phyloP scores from a whole-genome alignment of 306 rosid genomes.

The Glycine latifolia region DNA sequence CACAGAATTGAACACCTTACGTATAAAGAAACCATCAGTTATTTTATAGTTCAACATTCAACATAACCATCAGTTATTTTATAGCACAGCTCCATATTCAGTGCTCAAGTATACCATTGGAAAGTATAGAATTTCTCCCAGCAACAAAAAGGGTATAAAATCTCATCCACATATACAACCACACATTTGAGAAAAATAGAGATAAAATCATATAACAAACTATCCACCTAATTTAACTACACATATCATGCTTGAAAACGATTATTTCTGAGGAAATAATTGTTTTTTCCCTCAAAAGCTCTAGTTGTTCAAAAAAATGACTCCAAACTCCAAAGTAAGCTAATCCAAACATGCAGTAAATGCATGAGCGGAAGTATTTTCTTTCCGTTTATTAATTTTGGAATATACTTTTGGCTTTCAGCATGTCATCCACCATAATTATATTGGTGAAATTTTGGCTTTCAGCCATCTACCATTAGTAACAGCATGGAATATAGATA shows the following conservation, averaged over 20 bases:
- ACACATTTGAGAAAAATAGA: not conserved
- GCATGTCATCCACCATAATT: constrained; percentile 5
- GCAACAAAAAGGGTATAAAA: not conserved
- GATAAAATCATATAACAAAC: not conserved
- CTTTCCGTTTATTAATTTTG: not conserved
- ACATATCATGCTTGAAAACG: not conserved
- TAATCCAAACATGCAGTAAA: not conserved
- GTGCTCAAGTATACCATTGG: not conserved
- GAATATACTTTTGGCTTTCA: not conserved
- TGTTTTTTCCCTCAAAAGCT: not conserved
- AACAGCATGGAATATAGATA: not conserved
- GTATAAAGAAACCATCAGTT: no score
- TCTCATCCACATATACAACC: constrained; percentile 5
- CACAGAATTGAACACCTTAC: no score
- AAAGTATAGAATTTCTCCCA: constrained; percentile 8
- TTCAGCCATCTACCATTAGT: no score
- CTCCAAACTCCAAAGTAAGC: no score
- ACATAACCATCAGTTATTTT: constrained; percentile 7
- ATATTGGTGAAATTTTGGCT: not conserved
- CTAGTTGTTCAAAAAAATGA: not conserved
- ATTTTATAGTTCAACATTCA: constrained; percentile 5
- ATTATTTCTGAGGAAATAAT: not conserved
- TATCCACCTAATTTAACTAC: not conserved
- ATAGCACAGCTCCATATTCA: not conserved
- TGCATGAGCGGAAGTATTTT: not conserved